These are phyloP conservation scores for Dryas octopetala DNA, from an alignment of 306 rosid species.

Conservation along the genomic window DNA sequence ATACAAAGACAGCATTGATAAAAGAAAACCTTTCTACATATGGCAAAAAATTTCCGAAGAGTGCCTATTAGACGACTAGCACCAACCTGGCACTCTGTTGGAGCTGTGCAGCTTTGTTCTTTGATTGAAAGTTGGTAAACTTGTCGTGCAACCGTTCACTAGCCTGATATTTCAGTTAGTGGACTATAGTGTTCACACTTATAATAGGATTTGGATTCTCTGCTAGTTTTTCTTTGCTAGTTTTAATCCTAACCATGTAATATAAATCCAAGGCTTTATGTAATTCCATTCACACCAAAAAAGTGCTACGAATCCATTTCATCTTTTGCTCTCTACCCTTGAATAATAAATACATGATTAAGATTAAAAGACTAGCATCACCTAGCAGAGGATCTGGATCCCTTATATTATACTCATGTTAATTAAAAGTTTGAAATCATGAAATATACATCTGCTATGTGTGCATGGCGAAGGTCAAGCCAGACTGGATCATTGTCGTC, in stretches of 20 bases:
- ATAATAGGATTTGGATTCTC: neutral
- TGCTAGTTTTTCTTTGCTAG: no score
- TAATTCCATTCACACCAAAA: no score
- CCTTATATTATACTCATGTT: conserved; percentile 10
- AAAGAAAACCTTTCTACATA: conserved; percentile 8
- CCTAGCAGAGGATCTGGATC: no score
- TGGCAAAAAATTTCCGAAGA: conserved; percentile 25
- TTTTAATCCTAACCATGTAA: no score
- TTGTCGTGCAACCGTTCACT: conserved; percentile 85
- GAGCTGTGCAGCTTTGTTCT: conserved; percentile 94
- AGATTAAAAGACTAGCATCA: no score
- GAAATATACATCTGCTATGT: conserved; percentile 86
- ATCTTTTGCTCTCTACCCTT: no score
- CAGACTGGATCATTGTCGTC: conserved; percentile 82
- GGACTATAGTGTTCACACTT: conserved; percentile 22
- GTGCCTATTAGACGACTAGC: conserved; percentile 19
- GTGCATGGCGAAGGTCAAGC: conserved; percentile 92
- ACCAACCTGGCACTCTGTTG: conserved; percentile 84
- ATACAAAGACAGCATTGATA: neutral
- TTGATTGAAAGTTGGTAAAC: conserved; percentile 63
- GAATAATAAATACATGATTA: no score
- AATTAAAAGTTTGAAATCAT: conserved; percentile 7
- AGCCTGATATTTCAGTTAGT: conserved; percentile 62
- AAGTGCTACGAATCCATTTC: no score
- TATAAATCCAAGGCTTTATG: no score